A percentile compares a stretch with the other conserved stretches of the same genome.
Conservation (phyloP, 805 yeast genomes). For the Wickerhamiella australiensis region DNA sequence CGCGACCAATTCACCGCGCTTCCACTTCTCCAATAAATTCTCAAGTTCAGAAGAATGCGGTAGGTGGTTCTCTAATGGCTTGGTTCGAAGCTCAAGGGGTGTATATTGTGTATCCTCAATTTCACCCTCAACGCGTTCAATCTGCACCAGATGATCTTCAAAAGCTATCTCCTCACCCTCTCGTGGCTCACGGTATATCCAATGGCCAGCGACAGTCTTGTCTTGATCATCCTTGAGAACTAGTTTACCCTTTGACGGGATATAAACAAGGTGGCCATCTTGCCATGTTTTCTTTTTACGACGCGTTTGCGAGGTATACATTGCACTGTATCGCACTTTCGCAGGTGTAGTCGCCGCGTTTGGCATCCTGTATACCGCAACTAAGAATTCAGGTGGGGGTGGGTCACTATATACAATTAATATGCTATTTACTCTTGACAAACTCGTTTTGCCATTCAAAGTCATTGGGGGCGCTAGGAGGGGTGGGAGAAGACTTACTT, state of each 20-base stretch:
- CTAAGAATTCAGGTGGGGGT: background rate
- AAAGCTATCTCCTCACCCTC: constrained; percentile 9
- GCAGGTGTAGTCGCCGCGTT: background rate
- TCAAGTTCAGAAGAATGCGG: background rate
- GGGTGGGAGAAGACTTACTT: background rate
- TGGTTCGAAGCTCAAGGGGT: background rate
- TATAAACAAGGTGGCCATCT: constrained; percentile 11
- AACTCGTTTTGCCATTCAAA: constrained; percentile 23
- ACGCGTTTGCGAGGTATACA: constrained; percentile 4
- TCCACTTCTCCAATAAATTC: background rate
- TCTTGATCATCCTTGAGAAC: constrained; percentile 9
- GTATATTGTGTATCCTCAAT: background rate
- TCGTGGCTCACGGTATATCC: constrained; percentile 8
- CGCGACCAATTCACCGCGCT: background rate
- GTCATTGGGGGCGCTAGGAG: constrained; percentile 2
- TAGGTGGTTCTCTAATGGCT: background rate
- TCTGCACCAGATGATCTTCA: constrained; percentile 9
- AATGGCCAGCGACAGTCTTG: constrained; percentile 2
- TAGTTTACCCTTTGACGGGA: background rate
- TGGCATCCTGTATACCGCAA: background rate
- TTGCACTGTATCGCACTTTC: background rate
- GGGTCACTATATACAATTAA: constrained; percentile 2
- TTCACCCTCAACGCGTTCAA: constrained; percentile 1
- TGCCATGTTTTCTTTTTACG: constrained; percentile 12
- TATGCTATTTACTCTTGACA: constrained; percentile 11